These are phyloP conservation scores for Zopfia rhizophila DNA, from an alignment of 2,329 filamentous ascomycete species.

Conservation along the genomic window DNA sequence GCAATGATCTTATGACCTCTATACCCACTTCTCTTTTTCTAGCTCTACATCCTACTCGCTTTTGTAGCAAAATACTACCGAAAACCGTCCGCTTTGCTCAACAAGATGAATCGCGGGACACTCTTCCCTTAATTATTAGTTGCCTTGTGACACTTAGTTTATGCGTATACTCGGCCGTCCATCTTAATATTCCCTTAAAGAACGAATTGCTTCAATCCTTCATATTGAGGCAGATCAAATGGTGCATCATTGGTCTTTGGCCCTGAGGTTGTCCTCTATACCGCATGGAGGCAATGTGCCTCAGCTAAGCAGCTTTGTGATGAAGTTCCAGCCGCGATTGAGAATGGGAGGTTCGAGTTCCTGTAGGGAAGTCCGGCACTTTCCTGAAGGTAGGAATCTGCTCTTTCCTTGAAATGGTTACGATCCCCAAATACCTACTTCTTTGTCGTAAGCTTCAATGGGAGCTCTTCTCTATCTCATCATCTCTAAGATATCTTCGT, in stretches of 20 bases:
- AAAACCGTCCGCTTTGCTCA: not conserved
- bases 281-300: slow-evolving; percentile 22
- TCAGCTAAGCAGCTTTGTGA: slow-evolving; percentile 18
- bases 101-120: not conserved
- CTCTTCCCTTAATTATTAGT: slow-evolving; percentile 3
- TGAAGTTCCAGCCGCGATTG: slow-evolving; percentile 9
- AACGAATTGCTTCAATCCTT: not conserved
- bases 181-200: slow-evolving; percentile 6
- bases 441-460: too few species aligned
- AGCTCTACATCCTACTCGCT: too few species aligned
- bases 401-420: too few species aligned
- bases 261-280: slow-evolving; percentile 10
- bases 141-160: slow-evolving; percentile 8
- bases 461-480: too few species aligned
- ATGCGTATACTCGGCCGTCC: slow-evolving; percentile 9
- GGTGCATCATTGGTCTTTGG: slow-evolving; percentile 11
- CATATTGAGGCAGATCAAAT: not conserved
- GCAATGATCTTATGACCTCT: too few species aligned
- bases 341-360: not conserved
- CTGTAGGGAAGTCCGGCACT: too few species aligned
- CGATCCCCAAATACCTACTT: too few species aligned
- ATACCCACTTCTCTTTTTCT: too few species aligned
- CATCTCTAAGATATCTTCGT: too few species aligned
- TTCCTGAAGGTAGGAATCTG: too few species aligned
- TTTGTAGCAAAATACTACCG: too few species aligned